Percentiles rank a stretch among this genome's conserved stretches.
Evolutionary conservation across 495 filamentous ascomycete genomes (phyloP).

Genomic region (Trichoderma orchidacearum): DNA sequence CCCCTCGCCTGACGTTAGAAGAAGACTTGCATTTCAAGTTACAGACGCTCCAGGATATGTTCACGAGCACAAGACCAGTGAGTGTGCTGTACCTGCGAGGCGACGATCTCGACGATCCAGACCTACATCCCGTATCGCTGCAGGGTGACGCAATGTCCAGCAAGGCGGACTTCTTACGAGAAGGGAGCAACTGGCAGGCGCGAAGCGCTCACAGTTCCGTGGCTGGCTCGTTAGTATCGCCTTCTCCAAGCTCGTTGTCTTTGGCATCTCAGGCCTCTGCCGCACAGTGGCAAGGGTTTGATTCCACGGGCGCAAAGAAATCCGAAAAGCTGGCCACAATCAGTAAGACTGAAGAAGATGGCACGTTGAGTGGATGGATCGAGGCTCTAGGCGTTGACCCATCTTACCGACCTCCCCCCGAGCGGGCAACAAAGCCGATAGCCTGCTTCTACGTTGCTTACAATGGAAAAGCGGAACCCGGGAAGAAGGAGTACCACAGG

Average conservation of each 20-base stretch:
- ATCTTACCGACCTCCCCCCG: slow-evolving; percentile 66
- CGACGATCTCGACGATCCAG: slow-evolving; percentile 77
- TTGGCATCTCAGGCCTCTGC: slow-evolving; percentile 37
- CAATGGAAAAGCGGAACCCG: slow-evolving; percentile 32
- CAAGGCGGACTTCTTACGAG: slow-evolving; percentile 41
- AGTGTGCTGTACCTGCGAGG: slow-evolving; percentile 77
- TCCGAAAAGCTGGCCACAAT: slow-evolving; percentile 34
- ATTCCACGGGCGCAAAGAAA: slow-evolving; percentile 27
- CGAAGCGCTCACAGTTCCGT: slow-evolving; percentile 41
- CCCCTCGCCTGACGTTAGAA: slow-evolving; percentile 50
- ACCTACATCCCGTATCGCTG: slow-evolving; percentile 68
- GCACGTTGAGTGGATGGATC: slow-evolving; percentile 63
- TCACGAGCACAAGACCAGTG: slow-evolving; percentile 74
- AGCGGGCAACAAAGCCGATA: slow-evolving; percentile 53
- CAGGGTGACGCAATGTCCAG: slow-evolving; percentile 51
- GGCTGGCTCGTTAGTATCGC: slow-evolving; percentile 51
- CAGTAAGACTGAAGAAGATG: slow-evolving; percentile 30
- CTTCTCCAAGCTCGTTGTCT: slow-evolving; percentile 51
- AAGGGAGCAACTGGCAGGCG: slow-evolving; percentile 39
- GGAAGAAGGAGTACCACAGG: slow-evolving; percentile 46
- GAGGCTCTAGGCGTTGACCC: slow-evolving; percentile 84
- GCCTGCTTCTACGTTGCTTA: slow-evolving; percentile 79
- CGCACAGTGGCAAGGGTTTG: slow-evolving; percentile 40
- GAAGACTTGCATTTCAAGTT: slow-evolving; percentile 85
- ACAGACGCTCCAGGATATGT: slow-evolving; percentile 83